Evolutionary conservation across 768 basidiomycete species (phyloP), one percentile per base, ranked within the genome.

Genomic region (Hydnomerulius pinastri): DNA sequence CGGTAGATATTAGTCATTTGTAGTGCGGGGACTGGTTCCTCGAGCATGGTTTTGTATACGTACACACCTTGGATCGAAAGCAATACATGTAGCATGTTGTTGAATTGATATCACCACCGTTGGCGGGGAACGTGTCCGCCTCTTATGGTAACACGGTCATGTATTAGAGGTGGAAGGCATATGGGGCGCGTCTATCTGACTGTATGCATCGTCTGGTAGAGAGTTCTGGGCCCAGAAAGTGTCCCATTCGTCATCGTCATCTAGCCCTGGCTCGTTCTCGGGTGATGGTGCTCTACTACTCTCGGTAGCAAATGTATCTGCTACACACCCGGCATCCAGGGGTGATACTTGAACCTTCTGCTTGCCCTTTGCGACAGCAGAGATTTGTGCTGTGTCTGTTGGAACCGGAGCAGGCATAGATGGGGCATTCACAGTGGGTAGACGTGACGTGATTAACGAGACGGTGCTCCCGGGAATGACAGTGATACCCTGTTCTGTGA

Each of bases 401-500:
- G 18, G 33, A 17, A 35, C 33, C 3, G 33, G 17, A 4, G 3
- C 63, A 20, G 67, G 58, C 23, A 74, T 42, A 42, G 55, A 38
- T 13, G 52, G 59, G 25, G 39, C 44, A 33, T 35, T 41, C 45
- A 27, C 18, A 3, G 37, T 46, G 9, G 30, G 44, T 11, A 51
- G 2, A 18, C 41, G 55, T 20, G 48, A 48, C 24, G 20, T 13
- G 13, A 48, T 13, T 9, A 45, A 40, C 6, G 51, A 51, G 37
- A 58, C 33, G 18, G 54, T 55, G 37, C 63, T 69, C 35, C 60
- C 63, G 10, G 63, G 57, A 55, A 69, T 51, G 32, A 58, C 53
- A 24, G 65, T 63, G 23, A 94, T 71, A 7, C 92, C 93, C 18
- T 73, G 68, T 13, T 73, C 60, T 4, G 84, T 79, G 42, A 97